Conservation (phyloP, 192 early-diverging fungal species). For the Backusella circina region DNA sequence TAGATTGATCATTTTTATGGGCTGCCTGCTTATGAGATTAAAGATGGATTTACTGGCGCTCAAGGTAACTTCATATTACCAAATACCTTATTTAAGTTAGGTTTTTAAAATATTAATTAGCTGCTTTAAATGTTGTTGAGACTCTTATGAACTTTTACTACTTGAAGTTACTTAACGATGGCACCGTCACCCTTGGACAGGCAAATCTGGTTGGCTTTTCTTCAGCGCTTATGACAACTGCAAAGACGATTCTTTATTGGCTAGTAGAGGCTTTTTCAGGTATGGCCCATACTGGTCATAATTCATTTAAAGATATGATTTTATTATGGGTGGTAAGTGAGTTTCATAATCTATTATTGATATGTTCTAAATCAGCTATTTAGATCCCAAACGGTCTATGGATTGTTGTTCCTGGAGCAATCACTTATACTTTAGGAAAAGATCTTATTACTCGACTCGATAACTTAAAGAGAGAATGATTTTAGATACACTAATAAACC, state of each 20-base stretch:
- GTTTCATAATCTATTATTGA: background rate
- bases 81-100: background rate
- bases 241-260: constrained; percentile 32
- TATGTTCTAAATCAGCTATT: background rate
- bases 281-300: constrained; percentile 25
- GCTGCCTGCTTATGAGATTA: constrained; percentile 11
- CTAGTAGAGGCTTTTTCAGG: constrained; percentile 30
- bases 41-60: constrained; percentile 35
- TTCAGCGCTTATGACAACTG: constrained; percentile 17
- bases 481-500: background rate
- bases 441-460: background rate
- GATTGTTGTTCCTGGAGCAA: constrained; percentile 27
- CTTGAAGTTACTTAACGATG: constrained; percentile 4
- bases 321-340: constrained; percentile 25
- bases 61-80: constrained; percentile 16
- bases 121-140: constrained; percentile 31
- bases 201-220: constrained; percentile 27
- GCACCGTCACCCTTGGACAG: background rate
- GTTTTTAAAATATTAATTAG: background rate
- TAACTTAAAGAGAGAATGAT: background rate
- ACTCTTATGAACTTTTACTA: constrained; percentile 24
- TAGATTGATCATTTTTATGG: constrained; percentile 37
- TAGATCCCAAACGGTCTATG: constrained; percentile 35
- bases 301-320: constrained; percentile 3
- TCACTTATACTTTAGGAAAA: constrained; percentile 11